A percentile compares a stretch with the other conserved stretches of the same genome.
Conservation (phyloP, 495 filamentous ascomycete genomes). For the Aspergillus olivimuriae region DNA sequence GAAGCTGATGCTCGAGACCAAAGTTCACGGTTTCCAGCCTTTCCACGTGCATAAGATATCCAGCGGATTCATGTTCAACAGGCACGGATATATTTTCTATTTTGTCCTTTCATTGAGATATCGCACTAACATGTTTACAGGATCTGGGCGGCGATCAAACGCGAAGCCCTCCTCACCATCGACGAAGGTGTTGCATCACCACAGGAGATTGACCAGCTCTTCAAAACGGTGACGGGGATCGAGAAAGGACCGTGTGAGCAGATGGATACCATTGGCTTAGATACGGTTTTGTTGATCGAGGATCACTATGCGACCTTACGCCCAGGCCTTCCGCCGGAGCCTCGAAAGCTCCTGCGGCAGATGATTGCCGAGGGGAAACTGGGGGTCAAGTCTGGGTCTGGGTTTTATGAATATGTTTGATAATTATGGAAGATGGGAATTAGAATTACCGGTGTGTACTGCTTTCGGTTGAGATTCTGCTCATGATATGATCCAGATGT, state of each 20-base stretch:
- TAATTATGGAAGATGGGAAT: too few species aligned
- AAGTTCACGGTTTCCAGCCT: constrained; percentile 29
- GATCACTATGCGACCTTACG: constrained; percentile 28
- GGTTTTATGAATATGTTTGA: constrained; percentile 33
- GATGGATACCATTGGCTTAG: constrained; percentile 37
- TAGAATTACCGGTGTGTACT: too few species aligned
- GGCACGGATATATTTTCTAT: constrained; percentile 10
- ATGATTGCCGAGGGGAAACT: constrained; percentile 23
- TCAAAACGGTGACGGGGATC: constrained; percentile 30
- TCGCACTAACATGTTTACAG: constrained; percentile 8
- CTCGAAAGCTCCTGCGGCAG: constrained; percentile 14
- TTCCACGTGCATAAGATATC: constrained; percentile 30
- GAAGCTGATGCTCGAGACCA: constrained; percentile 17
- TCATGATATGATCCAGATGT: too few species aligned
- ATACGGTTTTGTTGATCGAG: constrained; percentile 34
- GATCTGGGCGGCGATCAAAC: constrained; percentile 39
- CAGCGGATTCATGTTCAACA: constrained; percentile 35
- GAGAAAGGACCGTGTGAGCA: constrained; percentile 32
- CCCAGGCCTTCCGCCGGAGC: constrained; percentile 16
- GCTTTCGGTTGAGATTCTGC: too few species aligned
- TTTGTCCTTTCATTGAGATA: neutral
- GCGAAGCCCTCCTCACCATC: constrained; percentile 26
- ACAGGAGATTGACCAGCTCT: constrained; percentile 33
- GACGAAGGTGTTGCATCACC: constrained; percentile 28
- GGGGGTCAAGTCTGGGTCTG: constrained; percentile 25